Evolutionary conservation across 2,329 filamentous ascomycete species (phyloP), one percentile per base, ranked within the genome.

Genomic region (Venturia effusa): DNA sequence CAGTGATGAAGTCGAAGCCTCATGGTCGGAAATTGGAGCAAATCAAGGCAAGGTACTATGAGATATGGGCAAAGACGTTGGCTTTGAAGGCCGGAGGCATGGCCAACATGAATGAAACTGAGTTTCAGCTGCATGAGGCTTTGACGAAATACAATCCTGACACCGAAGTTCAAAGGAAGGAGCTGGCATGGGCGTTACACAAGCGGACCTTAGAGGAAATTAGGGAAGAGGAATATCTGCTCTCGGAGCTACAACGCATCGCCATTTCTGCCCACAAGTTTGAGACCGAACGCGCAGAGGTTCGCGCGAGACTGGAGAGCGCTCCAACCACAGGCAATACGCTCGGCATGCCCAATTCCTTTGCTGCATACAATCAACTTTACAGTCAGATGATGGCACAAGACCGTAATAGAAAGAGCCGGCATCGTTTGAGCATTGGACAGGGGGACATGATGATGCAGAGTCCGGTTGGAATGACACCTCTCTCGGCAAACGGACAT

Each of bases 161-260:
- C 19, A 86, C 89, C 69, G 94, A 99, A 76, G 83, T 82, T 30
- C 80, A 85, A 62, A 86, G 94, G 67, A 99, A 97, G 77, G 85
- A 89, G 64, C 89, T 96, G 70, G 93, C 92, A 3, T 84, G 89
- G 67, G 86, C 88, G 61, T 85, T 92, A 59, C 83, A 97, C 67
- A 85, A 87, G 59, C 85, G 94, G 48, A 89, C 88, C 10, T 87
- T 87, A 67, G 91, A 96, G 67, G 93, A 99, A 75, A 89, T 93
- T 32, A 87, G 90, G 67, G 94, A 99, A 74, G 94, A 99, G 76
- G 89, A 95, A 69, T 88, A 90, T 40, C 79, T 99, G 2, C 82
- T 99, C 22, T 83, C 93, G 65, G 94, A 99, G 73, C 84, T 99
- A 64, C 92, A 95, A 71, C 88, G 94, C 65, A 97, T 99, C 68